Evolutionary conservation across 1,284 basidiomycete genomes (phyloP).

Genomic region (Mycena citricolor): DNA sequence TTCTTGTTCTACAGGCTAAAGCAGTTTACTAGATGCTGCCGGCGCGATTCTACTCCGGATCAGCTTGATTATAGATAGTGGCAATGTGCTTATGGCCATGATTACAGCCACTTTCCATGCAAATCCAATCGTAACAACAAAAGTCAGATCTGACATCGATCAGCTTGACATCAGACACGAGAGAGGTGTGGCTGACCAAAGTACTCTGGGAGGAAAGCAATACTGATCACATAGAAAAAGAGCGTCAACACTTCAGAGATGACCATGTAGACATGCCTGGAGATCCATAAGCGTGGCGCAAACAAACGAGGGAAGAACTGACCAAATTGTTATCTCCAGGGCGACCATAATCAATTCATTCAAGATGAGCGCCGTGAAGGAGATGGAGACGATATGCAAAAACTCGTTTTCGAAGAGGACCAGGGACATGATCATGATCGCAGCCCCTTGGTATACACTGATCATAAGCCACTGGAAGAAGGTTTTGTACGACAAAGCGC

Average conservation of each 20-base stretch:
- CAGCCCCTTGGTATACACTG: slow-evolving; percentile 95
- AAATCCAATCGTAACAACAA: slow-evolving; percentile 87
- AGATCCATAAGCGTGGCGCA: slow-evolving; percentile 9
- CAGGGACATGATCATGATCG: slow-evolving; percentile 98
- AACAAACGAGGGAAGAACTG: slow-evolving; percentile 28
- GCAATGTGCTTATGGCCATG: slow-evolving; percentile 90
- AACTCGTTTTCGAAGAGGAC: slow-evolving; percentile 98
- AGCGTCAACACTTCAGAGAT: slow-evolving; percentile 90
- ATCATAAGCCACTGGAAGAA: slow-evolving; percentile 99
- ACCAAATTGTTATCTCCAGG: slow-evolving; percentile 96
- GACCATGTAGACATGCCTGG: slow-evolving; percentile 97
- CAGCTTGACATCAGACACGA: slow-evolving; percentile 9
- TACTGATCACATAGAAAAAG: slow-evolving; percentile 87
- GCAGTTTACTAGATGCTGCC: slow-evolving; percentile 90
- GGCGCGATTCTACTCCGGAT: slow-evolving; percentile 87
- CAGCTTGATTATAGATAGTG: slow-evolving; percentile 88
- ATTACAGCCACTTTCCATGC: slow-evolving; percentile 97
- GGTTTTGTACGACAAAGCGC: slow-evolving; percentile 91
- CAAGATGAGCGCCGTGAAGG: slow-evolving; percentile 93
- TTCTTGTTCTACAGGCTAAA: too few species aligned
- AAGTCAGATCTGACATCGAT: slow-evolving; percentile 74
- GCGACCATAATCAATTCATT: slow-evolving; percentile 99
- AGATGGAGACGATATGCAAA: slow-evolving; percentile 96
- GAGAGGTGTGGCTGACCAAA: slow-evolving; percentile 88
- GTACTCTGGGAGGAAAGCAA: slow-evolving; percentile 93